These are phyloP conservation scores for Hibiscus tridactylites DNA, from an alignment of 345 rosid species.

Conservation along the genomic window DNA sequence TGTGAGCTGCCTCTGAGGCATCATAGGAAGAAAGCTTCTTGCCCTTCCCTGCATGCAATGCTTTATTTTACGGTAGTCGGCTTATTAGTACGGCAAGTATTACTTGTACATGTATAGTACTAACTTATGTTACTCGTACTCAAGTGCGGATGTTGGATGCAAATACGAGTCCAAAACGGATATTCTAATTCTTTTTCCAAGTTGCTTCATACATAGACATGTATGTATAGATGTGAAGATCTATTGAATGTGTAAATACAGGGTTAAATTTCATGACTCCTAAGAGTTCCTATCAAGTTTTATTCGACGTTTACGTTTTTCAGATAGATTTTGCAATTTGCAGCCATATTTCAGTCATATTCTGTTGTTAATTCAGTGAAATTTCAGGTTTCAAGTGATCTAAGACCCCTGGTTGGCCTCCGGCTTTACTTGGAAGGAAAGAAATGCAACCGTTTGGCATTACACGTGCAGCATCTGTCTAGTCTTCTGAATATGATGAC, in stretches of 20 bases:
- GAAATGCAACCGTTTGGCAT: conserved; percentile 50
- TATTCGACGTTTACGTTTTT: too few relatives aligned
- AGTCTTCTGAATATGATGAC: conserved; percentile 50
- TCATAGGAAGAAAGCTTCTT: conserved; percentile 40
- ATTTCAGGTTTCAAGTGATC: conserved; percentile 49
- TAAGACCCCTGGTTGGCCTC: conserved; percentile 54
- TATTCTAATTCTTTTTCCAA: too few relatives aligned
- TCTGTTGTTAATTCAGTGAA: not conserved
- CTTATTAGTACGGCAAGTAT: not conserved
- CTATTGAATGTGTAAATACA: not conserved
- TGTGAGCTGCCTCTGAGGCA: conserved; percentile 65
- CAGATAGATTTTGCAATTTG: not conserved
- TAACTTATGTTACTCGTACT: not conserved
- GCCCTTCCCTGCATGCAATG: conserved; percentile 32
- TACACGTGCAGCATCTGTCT: conserved; percentile 61
- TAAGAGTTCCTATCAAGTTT: too few relatives aligned
- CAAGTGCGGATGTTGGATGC: not conserved
- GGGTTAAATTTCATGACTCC: not conserved
- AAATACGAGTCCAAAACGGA: not conserved
- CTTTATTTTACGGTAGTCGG: not conserved
- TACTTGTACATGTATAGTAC: too few relatives aligned
- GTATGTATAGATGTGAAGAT: not conserved
- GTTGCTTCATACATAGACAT: not conserved
- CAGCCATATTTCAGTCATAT: not conserved
- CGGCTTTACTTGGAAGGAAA: conserved; percentile 64